Evolutionary conservation across 345 rosid species (phyloP).

Genomic region (Salix suchowensis): DNA sequence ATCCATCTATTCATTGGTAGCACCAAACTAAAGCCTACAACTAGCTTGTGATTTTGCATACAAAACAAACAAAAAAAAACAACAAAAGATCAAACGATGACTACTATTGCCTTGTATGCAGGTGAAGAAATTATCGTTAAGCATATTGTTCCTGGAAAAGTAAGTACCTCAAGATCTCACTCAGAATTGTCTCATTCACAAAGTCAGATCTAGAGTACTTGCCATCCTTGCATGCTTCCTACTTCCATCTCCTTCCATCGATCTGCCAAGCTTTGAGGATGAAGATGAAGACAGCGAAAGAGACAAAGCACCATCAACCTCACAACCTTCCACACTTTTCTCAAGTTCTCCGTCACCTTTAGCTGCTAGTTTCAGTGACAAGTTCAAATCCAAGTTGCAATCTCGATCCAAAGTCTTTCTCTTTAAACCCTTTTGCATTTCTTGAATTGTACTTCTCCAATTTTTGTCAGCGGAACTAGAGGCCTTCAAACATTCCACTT

Average conservation of each 20-base stretch:
- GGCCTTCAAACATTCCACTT: conserved; percentile 7
- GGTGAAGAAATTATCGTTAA: conserved; percentile 8
- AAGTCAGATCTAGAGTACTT: conserved; percentile 84
- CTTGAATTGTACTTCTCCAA: conserved; percentile 13
- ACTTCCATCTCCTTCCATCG: conserved; percentile 30
- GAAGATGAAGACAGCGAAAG: conserved; percentile 61
- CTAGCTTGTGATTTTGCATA: not conserved
- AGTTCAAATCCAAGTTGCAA: conserved; percentile 54
- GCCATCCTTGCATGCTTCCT: conserved; percentile 34
- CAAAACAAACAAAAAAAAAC: not conserved
- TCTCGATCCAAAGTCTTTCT: conserved; percentile 39
- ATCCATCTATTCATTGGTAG: not conserved
- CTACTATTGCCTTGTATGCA: conserved; percentile 8
- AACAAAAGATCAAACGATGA: not conserved
- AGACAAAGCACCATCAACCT: conserved; percentile 40
- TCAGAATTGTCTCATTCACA: conserved; percentile 63
- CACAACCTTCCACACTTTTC: conserved; percentile 8
- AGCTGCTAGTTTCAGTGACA: conserved; percentile 47
- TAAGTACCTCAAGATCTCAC: conserved; percentile 76
- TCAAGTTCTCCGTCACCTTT: conserved; percentile 11
- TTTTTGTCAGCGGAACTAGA: not conserved
- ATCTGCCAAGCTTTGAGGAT: conserved; percentile 36
- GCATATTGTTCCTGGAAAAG: conserved; percentile 3
- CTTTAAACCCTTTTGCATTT: conserved; percentile 25
- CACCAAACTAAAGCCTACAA: not conserved